Conservation (phyloP, 192 early-diverging fungal species). For the Geranomyces variabilis region DNA sequence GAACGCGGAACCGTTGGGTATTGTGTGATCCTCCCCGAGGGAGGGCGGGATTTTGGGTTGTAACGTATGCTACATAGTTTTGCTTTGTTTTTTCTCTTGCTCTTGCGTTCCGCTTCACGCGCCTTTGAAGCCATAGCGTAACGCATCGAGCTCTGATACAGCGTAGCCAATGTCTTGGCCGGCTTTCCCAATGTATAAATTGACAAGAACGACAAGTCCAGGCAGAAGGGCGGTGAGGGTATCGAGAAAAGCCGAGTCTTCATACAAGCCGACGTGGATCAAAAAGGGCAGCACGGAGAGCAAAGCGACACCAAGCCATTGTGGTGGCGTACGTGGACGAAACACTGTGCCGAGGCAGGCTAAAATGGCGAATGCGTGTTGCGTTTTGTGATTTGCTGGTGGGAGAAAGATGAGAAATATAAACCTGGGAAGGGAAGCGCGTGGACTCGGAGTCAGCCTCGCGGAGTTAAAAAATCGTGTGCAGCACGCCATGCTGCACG, state of each 20-base stretch:
- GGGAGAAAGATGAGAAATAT: not conserved
- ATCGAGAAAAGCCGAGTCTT: not conserved
- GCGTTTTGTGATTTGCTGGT: not conserved
- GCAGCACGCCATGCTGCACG: not conserved
- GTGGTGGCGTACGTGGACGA: not conserved
- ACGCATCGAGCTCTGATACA: not conserved
- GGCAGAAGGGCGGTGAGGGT: not conserved
- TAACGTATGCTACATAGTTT: too few species aligned
- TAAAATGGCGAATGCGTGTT: not conserved
- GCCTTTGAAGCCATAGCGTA: conserved; percentile 2
- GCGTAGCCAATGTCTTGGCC: not conserved
- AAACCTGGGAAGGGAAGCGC: not conserved
- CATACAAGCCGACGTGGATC: not conserved
- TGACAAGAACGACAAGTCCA: not conserved
- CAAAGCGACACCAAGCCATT: not conserved
- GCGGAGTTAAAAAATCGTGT: too few species aligned
- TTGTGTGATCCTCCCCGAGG: too few species aligned
- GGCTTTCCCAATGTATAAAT: not conserved
- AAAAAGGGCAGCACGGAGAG: not conserved
- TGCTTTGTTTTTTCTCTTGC: not conserved
- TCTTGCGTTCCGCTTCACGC: not conserved
- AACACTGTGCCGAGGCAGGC: not conserved
- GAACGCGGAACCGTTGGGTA: too few species aligned
- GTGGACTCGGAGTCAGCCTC: too few species aligned
- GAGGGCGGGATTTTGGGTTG: too few species aligned